phyloP scores from a whole-genome alignment of 2,329 filamentous ascomycete genomes.

The Plectosphaerella sp. region DNA sequence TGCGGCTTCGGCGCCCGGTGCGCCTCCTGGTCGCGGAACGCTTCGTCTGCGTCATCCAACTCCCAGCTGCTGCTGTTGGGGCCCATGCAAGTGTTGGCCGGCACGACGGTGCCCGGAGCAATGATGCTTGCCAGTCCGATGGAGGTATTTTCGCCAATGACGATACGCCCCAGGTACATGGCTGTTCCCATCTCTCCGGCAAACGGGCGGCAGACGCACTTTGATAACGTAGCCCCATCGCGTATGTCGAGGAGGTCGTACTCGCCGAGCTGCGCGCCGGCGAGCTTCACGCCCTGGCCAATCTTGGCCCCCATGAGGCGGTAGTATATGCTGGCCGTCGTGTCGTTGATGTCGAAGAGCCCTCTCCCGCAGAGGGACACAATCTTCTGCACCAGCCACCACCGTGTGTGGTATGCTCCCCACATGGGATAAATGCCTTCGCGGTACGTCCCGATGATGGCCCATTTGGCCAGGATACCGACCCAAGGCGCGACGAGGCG shows the following conservation, averaged over 20 bases:
- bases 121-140: constrained; percentile 45
- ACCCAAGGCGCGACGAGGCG: constrained; percentile 35
- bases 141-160: constrained; percentile 40
- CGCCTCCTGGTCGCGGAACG: constrained; percentile 38
- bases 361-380: constrained; percentile 43
- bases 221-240: constrained; percentile 41
- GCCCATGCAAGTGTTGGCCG: constrained; percentile 46
- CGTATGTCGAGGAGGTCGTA: constrained; percentile 53
- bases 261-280: constrained; percentile 42
- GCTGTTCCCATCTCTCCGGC: constrained; percentile 51
- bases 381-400: constrained; percentile 55
- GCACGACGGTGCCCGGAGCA: constrained; percentile 43
- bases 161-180: constrained; percentile 51
- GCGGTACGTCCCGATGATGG: constrained; percentile 46
- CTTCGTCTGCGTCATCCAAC: constrained; percentile 38
- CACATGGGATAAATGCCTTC: constrained; percentile 56
- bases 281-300: constrained; percentile 44
- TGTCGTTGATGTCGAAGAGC: constrained; percentile 34
- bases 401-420: constrained; percentile 52
- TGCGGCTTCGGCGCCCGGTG: constrained; percentile 35
- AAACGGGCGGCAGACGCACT: constrained; percentile 47
- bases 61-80: constrained; percentile 56
- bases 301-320: constrained; percentile 49
- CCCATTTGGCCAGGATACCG: constrained; percentile 50
- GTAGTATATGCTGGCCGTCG: constrained; percentile 37